Evolutionary conservation across 345 rosid species (phyloP), one percentile per base, ranked within the genome.

Genomic region (Populus nigra): DNA sequence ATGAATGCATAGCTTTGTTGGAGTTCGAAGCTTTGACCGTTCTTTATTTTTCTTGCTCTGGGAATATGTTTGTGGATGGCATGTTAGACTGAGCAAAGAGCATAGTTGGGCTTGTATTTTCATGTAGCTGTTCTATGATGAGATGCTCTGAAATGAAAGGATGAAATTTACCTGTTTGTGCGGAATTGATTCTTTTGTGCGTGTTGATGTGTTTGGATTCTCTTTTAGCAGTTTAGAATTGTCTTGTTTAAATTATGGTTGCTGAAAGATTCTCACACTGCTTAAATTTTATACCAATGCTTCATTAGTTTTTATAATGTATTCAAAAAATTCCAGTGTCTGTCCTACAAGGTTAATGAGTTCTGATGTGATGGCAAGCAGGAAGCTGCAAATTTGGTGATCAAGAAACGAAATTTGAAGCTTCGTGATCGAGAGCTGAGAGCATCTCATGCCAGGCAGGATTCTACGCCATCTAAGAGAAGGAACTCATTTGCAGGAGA

Each of bases 351-450:
- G 63, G 15, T 9, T 59, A 59, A n/a, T 8, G 1, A 38, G 25
- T 38, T 38, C 25, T 33, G 63, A 59, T 62, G 36, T 1, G 15
- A 18, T 49, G 33, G 18, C 15, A 55, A 75, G 77, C 80, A 96
- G 98, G 99, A 94, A 84, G 94, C 94, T 77, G 96, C 90, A 8
- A 89, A 88, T 83, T 69, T 87, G 73, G 91, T 85, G 49, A 68
- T 89, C 49, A 92, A 76, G 88, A 92, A 88, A 78, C 84, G 93
- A 17, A 80, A 84, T 69, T 66, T 91, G 89, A 91, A 89, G 87
- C 87, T 96, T 72, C 90, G 94, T 57, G 90, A 94, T 18, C 82
- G 98, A 76, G 93, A 92, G 76, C 85, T 94, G 41, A 88, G 98
- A 69, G 68, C 90, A 23, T 90, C 89, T 74, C 91, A 81, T 82